Evolutionary conservation across 2,329 filamentous ascomycete species (phyloP).

Genomic region (Lachnellula arida): DNA sequence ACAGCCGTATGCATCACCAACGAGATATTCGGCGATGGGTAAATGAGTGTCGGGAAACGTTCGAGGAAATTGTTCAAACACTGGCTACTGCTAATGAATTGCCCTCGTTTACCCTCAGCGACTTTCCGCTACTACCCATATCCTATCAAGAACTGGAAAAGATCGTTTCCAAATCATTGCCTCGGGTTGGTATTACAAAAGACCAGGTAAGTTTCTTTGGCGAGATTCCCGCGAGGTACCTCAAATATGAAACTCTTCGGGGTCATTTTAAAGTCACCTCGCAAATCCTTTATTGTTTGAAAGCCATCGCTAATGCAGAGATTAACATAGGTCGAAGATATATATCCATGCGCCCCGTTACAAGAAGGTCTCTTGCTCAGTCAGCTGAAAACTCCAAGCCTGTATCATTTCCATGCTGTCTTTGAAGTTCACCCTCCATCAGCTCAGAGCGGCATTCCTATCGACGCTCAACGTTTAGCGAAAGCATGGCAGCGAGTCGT

Average conservation of each 20-base stretch:
- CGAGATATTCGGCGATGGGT: conserved; percentile 8
- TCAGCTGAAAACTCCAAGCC: conserved; percentile 5
- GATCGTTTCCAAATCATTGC: conserved; percentile 3
- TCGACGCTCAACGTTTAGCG: conserved; percentile 19
- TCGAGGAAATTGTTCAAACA: conserved; percentile 1
- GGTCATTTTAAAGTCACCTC: too few relatives aligned
- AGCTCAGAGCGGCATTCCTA: neutral
- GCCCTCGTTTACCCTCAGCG: conserved; percentile 4
- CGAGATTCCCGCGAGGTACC: neutral
- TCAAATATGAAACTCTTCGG: too few relatives aligned
- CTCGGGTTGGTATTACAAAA: neutral
- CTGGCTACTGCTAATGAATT: neutral
- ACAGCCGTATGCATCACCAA: conserved; percentile 8
- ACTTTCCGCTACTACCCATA: conserved; percentile 6
- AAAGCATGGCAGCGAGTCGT: conserved; percentile 12
- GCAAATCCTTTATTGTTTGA: too few relatives aligned
- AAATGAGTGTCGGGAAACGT: conserved; percentile 14
- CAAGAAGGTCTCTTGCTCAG: conserved; percentile 16
- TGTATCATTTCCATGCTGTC: conserved; percentile 10
- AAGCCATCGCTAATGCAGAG: neutral
- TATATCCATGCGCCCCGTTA: conserved; percentile 15
- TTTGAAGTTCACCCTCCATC: conserved; percentile 3
- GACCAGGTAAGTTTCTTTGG: neutral
- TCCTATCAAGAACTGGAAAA: neutral
- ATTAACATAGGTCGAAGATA: conserved; percentile 17